Evolutionary conservation across 805 yeast genomes (phyloP).

Genomic region (Candida montana): DNA sequence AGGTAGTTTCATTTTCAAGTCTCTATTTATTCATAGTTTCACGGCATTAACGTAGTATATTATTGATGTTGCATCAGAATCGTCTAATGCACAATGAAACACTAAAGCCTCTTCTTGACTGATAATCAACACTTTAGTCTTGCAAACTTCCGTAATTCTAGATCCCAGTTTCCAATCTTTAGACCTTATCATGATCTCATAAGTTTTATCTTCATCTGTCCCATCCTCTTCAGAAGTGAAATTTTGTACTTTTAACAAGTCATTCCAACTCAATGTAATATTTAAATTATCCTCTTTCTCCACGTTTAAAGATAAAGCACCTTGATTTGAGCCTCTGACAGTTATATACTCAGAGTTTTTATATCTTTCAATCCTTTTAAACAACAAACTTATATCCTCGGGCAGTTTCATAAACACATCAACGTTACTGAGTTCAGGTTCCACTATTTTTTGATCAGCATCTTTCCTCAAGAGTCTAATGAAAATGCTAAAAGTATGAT

Average conservation of each 20-base stretch:
- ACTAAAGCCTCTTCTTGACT: conserved; percentile 55
- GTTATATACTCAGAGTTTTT: conserved; percentile 45
- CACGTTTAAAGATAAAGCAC: conserved; percentile 46
- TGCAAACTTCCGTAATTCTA: conserved; percentile 54
- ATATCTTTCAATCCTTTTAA: conserved; percentile 64
- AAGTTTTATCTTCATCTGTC: conserved; percentile 26
- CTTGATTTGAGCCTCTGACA: conserved; percentile 44
- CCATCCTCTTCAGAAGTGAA: conserved; percentile 23
- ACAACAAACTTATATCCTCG: conserved; percentile 43
- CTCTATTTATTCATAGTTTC: conserved; percentile 4
- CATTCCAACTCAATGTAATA: conserved; percentile 58
- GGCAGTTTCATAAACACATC: conserved; percentile 50
- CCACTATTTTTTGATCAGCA: conserved; percentile 48
- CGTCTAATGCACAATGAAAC: conserved; percentile 62
- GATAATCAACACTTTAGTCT: conserved; percentile 54
- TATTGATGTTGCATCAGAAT: conserved; percentile 58
- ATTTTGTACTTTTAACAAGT: conserved; percentile 38
- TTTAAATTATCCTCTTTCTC: conserved; percentile 48
- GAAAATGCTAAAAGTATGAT: conserved; percentile 67
- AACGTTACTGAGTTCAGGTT: conserved; percentile 56
- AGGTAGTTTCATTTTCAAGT: background rate
- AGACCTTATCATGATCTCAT: conserved; percentile 46
- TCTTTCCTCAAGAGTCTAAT: conserved; percentile 54
- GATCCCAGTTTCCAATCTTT: conserved; percentile 68
- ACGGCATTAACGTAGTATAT: conserved; percentile 47